phyloP scores from a whole-genome alignment of 2,329 filamentous ascomycete species.

The Microcyclospora tardicrescens region DNA sequence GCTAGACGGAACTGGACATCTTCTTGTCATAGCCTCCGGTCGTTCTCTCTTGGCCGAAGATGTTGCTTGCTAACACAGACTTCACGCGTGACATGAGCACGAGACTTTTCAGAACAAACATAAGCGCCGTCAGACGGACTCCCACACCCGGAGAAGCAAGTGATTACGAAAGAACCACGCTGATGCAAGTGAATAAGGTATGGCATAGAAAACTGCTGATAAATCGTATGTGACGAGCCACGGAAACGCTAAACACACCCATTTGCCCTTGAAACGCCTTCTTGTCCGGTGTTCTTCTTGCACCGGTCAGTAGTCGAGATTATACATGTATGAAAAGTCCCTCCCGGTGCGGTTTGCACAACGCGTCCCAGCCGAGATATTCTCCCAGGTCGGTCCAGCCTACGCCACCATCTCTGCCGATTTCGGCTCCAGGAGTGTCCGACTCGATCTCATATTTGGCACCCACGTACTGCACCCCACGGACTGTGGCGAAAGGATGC shows the following conservation, averaged over 20 bases:
- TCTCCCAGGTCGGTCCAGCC: not conserved
- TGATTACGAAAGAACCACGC: no score
- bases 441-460: not conserved
- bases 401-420: not conserved
- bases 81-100: no score
- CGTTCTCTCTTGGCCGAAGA: no score
- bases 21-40: no score
- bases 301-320: not conserved
- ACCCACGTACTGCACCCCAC: not conserved
- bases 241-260: not conserved
- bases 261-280: not conserved
- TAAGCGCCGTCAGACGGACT: no score
- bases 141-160: no score
- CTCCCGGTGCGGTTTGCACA: not conserved
- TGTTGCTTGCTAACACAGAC: no score
- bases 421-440: not conserved
- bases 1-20: no score
- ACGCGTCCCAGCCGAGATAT: not conserved
- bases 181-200: no score
- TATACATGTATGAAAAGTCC: not conserved
- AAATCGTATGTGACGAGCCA: not conserved
- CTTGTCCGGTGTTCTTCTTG: not conserved
- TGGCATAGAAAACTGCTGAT: not conserved
- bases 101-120: no score
- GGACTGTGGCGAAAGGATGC: not conserved